Evolutionary conservation across 306 rosid species (phyloP).

Genomic region (Vicia villosa): DNA sequence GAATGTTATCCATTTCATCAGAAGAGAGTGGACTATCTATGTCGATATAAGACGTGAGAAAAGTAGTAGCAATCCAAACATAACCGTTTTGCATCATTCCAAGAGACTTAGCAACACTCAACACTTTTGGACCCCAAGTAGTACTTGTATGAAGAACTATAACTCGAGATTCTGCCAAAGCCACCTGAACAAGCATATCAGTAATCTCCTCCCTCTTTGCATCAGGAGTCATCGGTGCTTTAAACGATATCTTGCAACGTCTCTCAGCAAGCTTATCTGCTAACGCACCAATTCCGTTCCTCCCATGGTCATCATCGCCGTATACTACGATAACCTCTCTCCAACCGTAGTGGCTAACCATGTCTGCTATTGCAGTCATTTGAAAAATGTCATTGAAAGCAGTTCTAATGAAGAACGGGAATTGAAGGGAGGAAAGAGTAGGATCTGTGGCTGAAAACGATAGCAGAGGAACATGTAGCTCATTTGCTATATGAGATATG

Average conservation of each 20-base stretch:
- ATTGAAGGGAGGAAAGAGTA: constrained; percentile 86
- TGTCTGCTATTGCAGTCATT: constrained; percentile 90
- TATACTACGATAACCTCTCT: constrained; percentile 84
- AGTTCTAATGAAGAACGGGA: constrained; percentile 83
- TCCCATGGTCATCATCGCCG: constrained; percentile 87
- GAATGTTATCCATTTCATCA: constrained; percentile 54
- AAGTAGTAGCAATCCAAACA: constrained; percentile 87
- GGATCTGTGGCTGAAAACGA: constrained; percentile 88
- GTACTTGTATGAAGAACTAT: constrained; percentile 68
- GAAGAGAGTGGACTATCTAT: constrained; percentile 50
- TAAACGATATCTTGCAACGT: constrained; percentile 83
- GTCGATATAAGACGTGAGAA: constrained; percentile 65
- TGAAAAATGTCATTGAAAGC: constrained; percentile 69
- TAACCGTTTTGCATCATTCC: constrained; percentile 87
- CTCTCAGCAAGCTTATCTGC: constrained; percentile 81
- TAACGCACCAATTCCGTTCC: constrained; percentile 78
- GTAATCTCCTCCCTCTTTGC: constrained; percentile 64
- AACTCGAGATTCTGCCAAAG: constrained; percentile 77
- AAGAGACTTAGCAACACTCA: constrained; percentile 67
- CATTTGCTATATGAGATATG: constrained; percentile 84
- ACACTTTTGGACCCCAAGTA: constrained; percentile 57
- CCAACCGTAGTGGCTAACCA: constrained; percentile 72
- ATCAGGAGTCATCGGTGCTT: constrained; percentile 64
- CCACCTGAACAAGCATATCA: constrained; percentile 74
- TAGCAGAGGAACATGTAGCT: constrained; percentile 81